Conservation (phyloP, 2,329 filamentous ascomycete species). For the Coniella lustricola region DNA sequence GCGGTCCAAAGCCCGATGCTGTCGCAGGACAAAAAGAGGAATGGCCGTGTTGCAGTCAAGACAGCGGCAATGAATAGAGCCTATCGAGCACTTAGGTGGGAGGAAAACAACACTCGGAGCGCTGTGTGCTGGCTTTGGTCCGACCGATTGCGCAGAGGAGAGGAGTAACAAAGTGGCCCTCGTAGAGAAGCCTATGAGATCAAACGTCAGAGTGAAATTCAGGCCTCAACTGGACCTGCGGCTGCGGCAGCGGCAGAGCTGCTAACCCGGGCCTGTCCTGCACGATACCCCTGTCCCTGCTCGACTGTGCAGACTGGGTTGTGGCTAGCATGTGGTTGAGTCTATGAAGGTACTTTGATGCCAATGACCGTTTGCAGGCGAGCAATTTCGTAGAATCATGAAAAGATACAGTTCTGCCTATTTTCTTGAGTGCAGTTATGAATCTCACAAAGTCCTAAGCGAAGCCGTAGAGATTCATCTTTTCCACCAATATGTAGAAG, state of each 20-base stretch:
- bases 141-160: neutral
- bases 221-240: slow-evolving; percentile 2
- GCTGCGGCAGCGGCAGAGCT: neutral
- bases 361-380: too few relatives aligned
- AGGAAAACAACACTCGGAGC: neutral
- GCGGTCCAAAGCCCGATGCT: neutral
- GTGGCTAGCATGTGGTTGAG: too few relatives aligned
- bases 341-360: too few relatives aligned
- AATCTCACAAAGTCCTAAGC: too few relatives aligned
- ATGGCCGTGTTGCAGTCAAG: neutral
- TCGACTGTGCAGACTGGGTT: neutral
- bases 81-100: neutral
- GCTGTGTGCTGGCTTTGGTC: neutral
- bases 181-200: slow-evolving; percentile 4
- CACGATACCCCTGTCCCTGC: neutral
- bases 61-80: neutral
- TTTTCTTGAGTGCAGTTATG: too few relatives aligned
- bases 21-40: neutral
- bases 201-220: slow-evolving; percentile 14
- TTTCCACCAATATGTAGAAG: too few relatives aligned
- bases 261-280: neutral
- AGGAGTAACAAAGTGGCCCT: slow-evolving; percentile 12
- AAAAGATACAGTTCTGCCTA: too few relatives aligned
- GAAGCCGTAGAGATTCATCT: too few relatives aligned
- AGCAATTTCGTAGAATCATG: too few relatives aligned